A percentile compares a stretch with the other conserved stretches of the same genome.
These are phyloP conservation scores for Claviceps cyperi DNA, from an alignment of 2,329 filamentous ascomycete genomes.

Conservation along the genomic window DNA sequence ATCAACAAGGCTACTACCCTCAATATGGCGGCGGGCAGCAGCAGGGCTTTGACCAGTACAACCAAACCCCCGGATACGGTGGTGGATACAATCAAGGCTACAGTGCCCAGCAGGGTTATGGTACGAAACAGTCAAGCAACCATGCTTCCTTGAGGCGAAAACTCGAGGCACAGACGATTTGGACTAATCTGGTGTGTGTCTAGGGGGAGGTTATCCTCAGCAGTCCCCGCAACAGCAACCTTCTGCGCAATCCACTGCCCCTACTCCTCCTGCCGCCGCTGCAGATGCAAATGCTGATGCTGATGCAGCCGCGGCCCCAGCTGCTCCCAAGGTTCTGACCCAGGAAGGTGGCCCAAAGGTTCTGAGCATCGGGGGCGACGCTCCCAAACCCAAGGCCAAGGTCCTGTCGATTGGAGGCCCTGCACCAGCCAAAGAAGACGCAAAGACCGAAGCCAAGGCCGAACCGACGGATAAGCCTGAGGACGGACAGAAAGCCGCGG, in stretches of 20 bases:
- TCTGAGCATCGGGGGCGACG: slow-evolving; percentile 50
- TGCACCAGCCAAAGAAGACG: slow-evolving; percentile 21
- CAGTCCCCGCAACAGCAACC: slow-evolving; percentile 31
- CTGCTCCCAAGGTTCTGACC: slow-evolving; percentile 23
- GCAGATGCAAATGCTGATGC: not conserved
- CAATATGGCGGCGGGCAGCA: slow-evolving; percentile 35
- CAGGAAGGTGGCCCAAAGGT: slow-evolving; percentile 49
- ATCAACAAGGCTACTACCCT: slow-evolving; percentile 41
- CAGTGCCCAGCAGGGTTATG: slow-evolving; percentile 25
- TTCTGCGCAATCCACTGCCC: not conserved
- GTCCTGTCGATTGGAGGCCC: slow-evolving; percentile 28
- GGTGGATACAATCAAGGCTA: slow-evolving; percentile 36
- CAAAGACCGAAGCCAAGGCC: slow-evolving; percentile 36
- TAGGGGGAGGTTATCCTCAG: slow-evolving; percentile 37
- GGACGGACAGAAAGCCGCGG: slow-evolving; percentile 70
- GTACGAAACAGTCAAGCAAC: slow-evolving; percentile 13
- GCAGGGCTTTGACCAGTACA: slow-evolving; percentile 35
- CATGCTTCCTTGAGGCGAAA: not conserved
- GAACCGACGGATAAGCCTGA: slow-evolving; percentile 39
- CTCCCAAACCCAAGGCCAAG: slow-evolving; percentile 39
- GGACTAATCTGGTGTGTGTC: not conserved
- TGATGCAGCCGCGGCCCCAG: slow-evolving; percentile 24
- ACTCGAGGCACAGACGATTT: not conserved
- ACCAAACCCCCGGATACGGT: slow-evolving; percentile 32
- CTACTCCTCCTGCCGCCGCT: not conserved